Base-by-base conservation (phyloP, 2,329 filamentous ascomycete species). In the Penicillium sp. region DNA sequence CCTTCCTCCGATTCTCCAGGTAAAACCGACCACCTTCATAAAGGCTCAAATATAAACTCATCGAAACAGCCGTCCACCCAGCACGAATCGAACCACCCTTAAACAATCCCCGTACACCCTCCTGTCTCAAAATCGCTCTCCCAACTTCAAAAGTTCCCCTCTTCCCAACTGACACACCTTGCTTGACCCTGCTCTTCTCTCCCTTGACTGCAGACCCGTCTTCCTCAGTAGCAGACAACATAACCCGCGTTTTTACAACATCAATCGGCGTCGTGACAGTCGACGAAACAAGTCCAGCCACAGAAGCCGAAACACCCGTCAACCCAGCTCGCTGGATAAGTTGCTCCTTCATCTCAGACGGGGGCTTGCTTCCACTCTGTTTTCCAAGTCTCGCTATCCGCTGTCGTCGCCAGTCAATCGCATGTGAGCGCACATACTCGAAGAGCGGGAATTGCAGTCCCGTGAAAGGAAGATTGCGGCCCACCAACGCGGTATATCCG, bases 391-490 rank as follows among this genome's bases (percentile, higher is more conserved):
- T 21, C 60, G 21, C 53, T 56, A 33, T 66, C 67, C 62, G 59
- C 41, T 77, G 69, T 32, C 59, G 48, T 34, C 81, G 66, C 32
- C 75, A 75, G 15, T 68, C 64, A 52, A 75, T 75, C 9, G 91
- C 79, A 4, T 65, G 67, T 30, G 73, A 70, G 50, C 88, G 86
- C 46, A 91, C 64, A 40, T 83, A 77, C 75, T 96, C 91, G 64
- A 94, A 96, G 60, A 94, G 79, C 4, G 91, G 91, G 60, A 96
- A 96, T 64, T 96, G 90, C 60, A 96, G 78, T 0, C 89, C 91
- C 3, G 91, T 96, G 60, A 93, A 94, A 0, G 91, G 91, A 3
- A 96, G 70, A 67, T 96, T 96, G 2, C 92, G 80, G 2, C 89
- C 88, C 4, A 90, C 86, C 1, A 96, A 80, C 2, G 90, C 90